Conservation (phyloP, 2,329 filamentous ascomycete genomes). For the Cladophialophora yegresii region DNA sequence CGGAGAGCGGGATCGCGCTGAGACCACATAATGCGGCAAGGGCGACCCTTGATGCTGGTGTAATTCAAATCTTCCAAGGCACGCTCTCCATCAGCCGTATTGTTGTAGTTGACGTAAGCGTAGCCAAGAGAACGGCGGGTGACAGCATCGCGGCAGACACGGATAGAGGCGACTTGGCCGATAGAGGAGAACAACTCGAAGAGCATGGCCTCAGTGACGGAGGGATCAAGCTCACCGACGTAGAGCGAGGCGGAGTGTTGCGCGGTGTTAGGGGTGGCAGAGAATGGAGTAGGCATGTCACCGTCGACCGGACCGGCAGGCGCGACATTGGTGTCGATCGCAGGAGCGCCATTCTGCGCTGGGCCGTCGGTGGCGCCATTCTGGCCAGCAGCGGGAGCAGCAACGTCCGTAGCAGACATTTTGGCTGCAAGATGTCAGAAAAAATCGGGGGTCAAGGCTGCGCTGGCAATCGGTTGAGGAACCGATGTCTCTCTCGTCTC, state of each 20-base stretch:
- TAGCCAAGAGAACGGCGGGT: slow-evolving; percentile 98
- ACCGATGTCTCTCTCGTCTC: not conserved
- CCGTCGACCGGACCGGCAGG: slow-evolving; percentile 48
- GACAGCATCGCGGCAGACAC: slow-evolving; percentile 98
- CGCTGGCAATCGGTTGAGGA: not conserved
- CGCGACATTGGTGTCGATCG: slow-evolving; percentile 73
- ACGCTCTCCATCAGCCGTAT: slow-evolving; percentile 92
- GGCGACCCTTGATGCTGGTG: slow-evolving; percentile 96
- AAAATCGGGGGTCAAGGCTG: not conserved
- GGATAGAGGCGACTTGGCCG: slow-evolving; percentile 96
- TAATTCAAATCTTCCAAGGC: slow-evolving; percentile 99
- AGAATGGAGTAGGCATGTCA: slow-evolving; percentile 59
- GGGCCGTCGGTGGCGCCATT: slow-evolving; percentile 56
- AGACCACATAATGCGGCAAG: slow-evolving; percentile 99
- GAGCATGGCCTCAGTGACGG: slow-evolving; percentile 99
- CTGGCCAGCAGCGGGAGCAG: slow-evolving; percentile 68
- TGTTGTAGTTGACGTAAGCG: slow-evolving; percentile 99
- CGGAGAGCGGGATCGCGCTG: slow-evolving; percentile 98
- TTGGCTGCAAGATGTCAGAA: slow-evolving; percentile 59
- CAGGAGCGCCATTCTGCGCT: slow-evolving; percentile 49
- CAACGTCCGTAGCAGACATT: slow-evolving; percentile 75
- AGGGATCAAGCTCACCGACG: slow-evolving; percentile 95
- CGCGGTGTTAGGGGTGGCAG: slow-evolving; percentile 70
- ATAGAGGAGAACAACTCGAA: slow-evolving; percentile 99
- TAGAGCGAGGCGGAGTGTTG: slow-evolving; percentile 97